These are phyloP conservation scores for Russula earlei DNA, from an alignment of 768 basidiomycete species.

Conservation along the genomic window DNA sequence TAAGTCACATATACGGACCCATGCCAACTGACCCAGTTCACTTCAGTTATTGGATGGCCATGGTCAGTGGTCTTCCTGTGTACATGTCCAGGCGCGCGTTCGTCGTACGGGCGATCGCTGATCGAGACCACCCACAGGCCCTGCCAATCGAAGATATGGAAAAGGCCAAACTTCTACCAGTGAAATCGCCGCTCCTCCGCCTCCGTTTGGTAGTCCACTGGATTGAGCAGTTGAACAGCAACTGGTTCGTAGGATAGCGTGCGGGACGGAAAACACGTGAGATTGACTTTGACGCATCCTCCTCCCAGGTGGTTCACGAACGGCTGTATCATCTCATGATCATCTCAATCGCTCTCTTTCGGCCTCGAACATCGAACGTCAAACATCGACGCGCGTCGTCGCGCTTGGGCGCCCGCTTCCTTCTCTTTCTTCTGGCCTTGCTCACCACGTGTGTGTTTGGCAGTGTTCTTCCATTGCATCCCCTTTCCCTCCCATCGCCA, in stretches of 20 bases:
- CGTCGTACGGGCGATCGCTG: background rate
- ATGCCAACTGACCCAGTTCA: constrained; percentile 63
- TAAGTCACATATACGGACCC: constrained; percentile 67
- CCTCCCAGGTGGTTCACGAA: constrained; percentile 62
- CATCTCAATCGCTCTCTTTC: background rate
- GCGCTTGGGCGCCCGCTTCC: background rate
- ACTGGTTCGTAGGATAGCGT: constrained; percentile 35
- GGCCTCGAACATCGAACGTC: no score
- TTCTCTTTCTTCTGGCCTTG: background rate
- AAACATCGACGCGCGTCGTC: background rate
- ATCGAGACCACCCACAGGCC: constrained; percentile 29
- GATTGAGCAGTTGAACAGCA: constrained; percentile 71
- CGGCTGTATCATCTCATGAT: constrained; percentile 53
- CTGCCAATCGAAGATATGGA: constrained; percentile 88
- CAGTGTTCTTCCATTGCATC: background rate
- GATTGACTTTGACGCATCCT: constrained; percentile 1
- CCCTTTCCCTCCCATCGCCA: background rate
- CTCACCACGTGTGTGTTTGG: background rate
- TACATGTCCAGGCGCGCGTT: background rate
- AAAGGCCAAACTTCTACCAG: constrained; percentile 78
- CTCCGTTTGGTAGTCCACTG: constrained; percentile 84
- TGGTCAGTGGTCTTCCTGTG: constrained; percentile 32
- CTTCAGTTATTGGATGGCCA: constrained; percentile 87
- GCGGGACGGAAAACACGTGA: background rate
- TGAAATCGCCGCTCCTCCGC: constrained; percentile 67